Percentiles rank a stretch among this genome's conserved stretches.
Conservation (phyloP, 1,284 basidiomycete species). For the Irpex lacteus region DNA sequence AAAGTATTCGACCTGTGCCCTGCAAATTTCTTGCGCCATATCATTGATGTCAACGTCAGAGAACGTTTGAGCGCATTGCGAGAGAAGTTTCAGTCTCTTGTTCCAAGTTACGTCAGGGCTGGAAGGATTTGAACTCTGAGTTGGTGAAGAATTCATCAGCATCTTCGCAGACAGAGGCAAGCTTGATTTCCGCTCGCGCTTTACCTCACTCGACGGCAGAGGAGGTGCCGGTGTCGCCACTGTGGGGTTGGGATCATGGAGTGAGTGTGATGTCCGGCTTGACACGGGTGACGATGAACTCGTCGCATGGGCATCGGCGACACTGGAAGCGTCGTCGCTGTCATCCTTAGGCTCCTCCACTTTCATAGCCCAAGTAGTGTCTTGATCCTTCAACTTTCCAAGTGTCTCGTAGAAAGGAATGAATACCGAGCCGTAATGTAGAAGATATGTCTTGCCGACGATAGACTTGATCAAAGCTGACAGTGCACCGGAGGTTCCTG, state of each 20-base stretch:
- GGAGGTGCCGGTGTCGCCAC: constrained; percentile 7
- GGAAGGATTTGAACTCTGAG: constrained; percentile 1
- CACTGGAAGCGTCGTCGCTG: constrained; percentile 56
- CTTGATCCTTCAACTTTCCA: constrained; percentile 58
- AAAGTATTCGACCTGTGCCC: constrained; percentile 61
- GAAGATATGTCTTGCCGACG: constrained; percentile 70
- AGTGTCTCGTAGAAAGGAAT: constrained; percentile 72
- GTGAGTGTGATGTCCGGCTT: constrained; percentile 14
- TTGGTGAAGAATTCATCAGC: constrained; percentile 20
- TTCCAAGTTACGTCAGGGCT: constrained; percentile 35
- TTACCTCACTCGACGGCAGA: not conserved
- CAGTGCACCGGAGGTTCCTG: constrained; percentile 67
- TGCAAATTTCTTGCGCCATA: constrained; percentile 78
- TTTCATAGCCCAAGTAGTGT: constrained; percentile 69
- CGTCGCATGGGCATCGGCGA: constrained; percentile 36
- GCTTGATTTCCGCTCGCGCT: constrained; percentile 62
- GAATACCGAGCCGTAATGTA: constrained; percentile 79
- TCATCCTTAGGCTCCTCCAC: constrained; percentile 55
- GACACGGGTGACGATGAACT: constrained; percentile 25
- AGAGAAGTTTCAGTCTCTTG: constrained; percentile 62
- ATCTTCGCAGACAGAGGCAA: constrained; percentile 50
- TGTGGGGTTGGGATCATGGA: constrained; percentile 7
- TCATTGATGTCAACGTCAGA: constrained; percentile 52
- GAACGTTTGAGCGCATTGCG: constrained; percentile 52
- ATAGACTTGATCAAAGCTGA: constrained; percentile 73